Conservation (phyloP, 139 green algal genomes). For the Raphidocelis subcapitata region DNA sequence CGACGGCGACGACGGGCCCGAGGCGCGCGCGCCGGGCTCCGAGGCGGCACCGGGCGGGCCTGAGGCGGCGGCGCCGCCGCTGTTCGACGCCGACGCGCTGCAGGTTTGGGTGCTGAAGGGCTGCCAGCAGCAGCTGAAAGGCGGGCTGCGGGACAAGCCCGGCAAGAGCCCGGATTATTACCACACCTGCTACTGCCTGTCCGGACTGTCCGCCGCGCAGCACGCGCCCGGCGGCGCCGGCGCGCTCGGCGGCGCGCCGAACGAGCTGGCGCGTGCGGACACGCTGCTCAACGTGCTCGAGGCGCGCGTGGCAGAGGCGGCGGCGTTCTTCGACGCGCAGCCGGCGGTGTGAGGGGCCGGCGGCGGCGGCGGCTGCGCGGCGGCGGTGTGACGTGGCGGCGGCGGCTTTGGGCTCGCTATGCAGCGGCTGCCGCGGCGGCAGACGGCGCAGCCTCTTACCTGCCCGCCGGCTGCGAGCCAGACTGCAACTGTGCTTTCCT, state of each 20-base stretch:
- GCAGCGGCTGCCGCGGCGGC: too few species aligned
- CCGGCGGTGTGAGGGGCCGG: too few species aligned
- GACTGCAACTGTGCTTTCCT: too few species aligned
- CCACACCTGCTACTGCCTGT: conserved; percentile 99
- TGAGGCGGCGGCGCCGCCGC: not conserved
- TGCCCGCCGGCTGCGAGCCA: too few species aligned
- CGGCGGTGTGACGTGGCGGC: too few species aligned
- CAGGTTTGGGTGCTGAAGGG: conserved; percentile 86
- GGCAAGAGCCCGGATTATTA: conserved; percentile 94
- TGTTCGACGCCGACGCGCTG: conserved; percentile 70
- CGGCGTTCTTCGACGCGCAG: conserved; percentile 23
- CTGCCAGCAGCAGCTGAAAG: conserved; percentile 43
- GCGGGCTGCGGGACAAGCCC: conserved; percentile 95
- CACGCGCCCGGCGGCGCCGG: conserved; percentile 38
- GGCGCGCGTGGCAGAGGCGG: conserved; percentile 43
- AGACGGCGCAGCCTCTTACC: too few species aligned
- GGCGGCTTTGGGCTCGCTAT: too few species aligned
- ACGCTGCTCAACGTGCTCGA: conserved; percentile 73
- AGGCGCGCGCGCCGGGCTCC: too few species aligned
- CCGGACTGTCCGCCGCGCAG: conserved; percentile 83
- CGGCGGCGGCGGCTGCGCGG: too few species aligned
- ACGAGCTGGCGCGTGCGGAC: conserved; percentile 58
- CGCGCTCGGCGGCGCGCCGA: conserved; percentile 15
- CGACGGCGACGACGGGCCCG: too few species aligned
- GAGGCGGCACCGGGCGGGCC: not conserved